Evolutionary conservation across 208 protist species (phyloP).

Genomic region (Willaertia magna): DNA sequence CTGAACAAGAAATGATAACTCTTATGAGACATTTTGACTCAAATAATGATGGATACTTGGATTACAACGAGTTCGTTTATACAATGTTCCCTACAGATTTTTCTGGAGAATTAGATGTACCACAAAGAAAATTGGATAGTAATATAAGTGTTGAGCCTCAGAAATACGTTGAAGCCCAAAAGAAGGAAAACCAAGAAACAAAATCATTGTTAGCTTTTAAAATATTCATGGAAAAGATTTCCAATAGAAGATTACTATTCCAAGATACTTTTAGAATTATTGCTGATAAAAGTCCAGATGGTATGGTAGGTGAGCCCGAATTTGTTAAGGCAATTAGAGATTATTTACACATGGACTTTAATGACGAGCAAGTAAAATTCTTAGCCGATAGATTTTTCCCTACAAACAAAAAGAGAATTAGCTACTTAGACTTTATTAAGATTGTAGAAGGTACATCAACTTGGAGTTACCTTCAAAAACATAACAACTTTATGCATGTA

Average conservation of each 20-base stretch:
- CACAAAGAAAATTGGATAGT: constrained; percentile 49
- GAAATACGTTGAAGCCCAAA: not conserved
- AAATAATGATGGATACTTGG: constrained; percentile 64
- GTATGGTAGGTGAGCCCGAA: constrained; percentile 53
- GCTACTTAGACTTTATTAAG: constrained; percentile 59
- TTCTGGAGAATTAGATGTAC: constrained; percentile 41
- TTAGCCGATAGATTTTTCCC: constrained; percentile 51
- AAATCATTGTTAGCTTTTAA: constrained; percentile 54
- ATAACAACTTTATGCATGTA: too few relatives aligned
- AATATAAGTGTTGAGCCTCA: too few relatives aligned
- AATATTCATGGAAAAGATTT: constrained; percentile 50
- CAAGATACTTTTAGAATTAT: constrained; percentile 46
- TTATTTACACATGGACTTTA: constrained; percentile 47
- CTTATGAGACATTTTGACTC: constrained; percentile 76
- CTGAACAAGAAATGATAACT: constrained; percentile 70
- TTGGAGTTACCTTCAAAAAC: too few relatives aligned
- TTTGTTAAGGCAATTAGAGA: constrained; percentile 45
- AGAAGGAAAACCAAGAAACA: constrained; percentile 39
- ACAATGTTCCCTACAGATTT: constrained; percentile 40
- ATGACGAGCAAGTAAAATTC: constrained; percentile 48
- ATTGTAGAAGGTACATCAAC: constrained; percentile 68
- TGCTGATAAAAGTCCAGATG: constrained; percentile 50
- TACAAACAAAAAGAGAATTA: constrained; percentile 40
- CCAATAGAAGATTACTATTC: constrained; percentile 55
- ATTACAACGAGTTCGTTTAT: constrained; percentile 53